phyloP scores from a whole-genome alignment of 2,329 filamentous ascomycete genomes.

The Penicillium decumbens region DNA sequence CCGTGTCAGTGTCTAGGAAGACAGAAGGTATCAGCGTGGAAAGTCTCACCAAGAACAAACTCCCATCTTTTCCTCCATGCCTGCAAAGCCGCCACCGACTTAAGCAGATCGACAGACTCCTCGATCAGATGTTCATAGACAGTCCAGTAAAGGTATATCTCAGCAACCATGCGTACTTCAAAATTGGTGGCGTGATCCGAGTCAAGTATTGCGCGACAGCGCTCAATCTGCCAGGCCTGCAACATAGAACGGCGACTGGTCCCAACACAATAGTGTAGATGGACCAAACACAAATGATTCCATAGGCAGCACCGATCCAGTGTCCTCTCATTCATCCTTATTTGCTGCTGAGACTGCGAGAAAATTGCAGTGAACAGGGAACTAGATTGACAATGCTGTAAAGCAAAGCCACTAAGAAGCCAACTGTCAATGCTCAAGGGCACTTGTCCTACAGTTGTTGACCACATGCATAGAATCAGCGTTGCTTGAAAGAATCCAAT shows the following conservation, averaged over 20 bases:
- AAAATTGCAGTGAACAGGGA: conserved; percentile 29
- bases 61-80: conserved; percentile 41
- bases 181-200: conserved; percentile 43
- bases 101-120: conserved; percentile 30
- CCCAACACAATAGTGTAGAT: conserved; percentile 47
- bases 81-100: conserved; percentile 33
- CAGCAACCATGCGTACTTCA: conserved; percentile 46
- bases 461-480: conserved; percentile 45
- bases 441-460: conserved; percentile 44
- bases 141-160: conserved; percentile 45
- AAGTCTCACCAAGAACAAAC: conserved; percentile 34
- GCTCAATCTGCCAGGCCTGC: conserved; percentile 36
- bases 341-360: conserved; percentile 5
- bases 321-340: conserved; percentile 16
- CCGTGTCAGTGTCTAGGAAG: not conserved
- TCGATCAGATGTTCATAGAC: conserved; percentile 40
- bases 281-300: conserved; percentile 45
- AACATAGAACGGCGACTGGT: conserved; percentile 40
- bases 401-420: conserved; percentile 43
- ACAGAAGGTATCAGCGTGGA: not conserved
- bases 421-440: conserved; percentile 46
- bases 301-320: conserved; percentile 38
- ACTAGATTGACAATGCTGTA: conserved; percentile 42
- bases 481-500: conserved; percentile 45
- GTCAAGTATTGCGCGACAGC: conserved; percentile 36